These are phyloP conservation scores for Yamadazyma diospyri DNA, from an alignment of 1,139 yeast genomes.

Conservation along the genomic window DNA sequence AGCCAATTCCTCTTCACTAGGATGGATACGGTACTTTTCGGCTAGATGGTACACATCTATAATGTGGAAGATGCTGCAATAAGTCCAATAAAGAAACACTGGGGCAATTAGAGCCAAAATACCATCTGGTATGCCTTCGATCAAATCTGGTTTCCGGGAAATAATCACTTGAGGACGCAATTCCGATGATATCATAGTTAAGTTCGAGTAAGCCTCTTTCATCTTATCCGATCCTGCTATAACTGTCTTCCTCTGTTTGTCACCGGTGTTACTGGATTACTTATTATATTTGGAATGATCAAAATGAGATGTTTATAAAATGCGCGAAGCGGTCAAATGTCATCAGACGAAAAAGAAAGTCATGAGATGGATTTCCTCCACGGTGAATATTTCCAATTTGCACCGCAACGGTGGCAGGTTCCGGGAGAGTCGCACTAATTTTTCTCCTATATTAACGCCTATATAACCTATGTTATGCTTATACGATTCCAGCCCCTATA, in stretches of 20 bases:
- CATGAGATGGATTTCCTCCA: too few relatives aligned
- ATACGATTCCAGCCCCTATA: too few relatives aligned
- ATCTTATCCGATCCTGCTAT: not conserved
- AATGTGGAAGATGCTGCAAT: slow-evolving; percentile 69
- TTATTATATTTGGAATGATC: too few relatives aligned
- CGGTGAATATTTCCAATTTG: too few relatives aligned
- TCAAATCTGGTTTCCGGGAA: slow-evolving; percentile 34
- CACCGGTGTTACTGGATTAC: too few relatives aligned
- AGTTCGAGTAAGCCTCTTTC: slow-evolving; percentile 7
- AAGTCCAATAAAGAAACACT: slow-evolving; percentile 77
- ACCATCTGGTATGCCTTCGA: slow-evolving; percentile 69
- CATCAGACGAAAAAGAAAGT: slow-evolving; percentile 1
- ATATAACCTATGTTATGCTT: not conserved
- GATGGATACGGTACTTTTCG: slow-evolving; percentile 83
- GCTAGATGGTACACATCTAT: slow-evolving; percentile 73
- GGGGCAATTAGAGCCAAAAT: slow-evolving; percentile 71
- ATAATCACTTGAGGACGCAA: slow-evolving; percentile 14
- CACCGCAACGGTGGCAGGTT: not conserved
- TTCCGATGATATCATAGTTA: slow-evolving; percentile 13
- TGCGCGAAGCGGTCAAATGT: slow-evolving; percentile 3
- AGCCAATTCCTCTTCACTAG: slow-evolving; percentile 74
- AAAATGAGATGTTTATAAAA: too few relatives aligned
- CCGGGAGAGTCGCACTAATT: not conserved
- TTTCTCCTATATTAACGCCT: not conserved
- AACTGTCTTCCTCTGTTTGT: too few relatives aligned